Percentiles rank a stretch among this genome's conserved stretches.
Evolutionary conservation across 192 early-diverging fungal genomes (phyloP).

Genomic region (Umbelopsis vinacea): DNA sequence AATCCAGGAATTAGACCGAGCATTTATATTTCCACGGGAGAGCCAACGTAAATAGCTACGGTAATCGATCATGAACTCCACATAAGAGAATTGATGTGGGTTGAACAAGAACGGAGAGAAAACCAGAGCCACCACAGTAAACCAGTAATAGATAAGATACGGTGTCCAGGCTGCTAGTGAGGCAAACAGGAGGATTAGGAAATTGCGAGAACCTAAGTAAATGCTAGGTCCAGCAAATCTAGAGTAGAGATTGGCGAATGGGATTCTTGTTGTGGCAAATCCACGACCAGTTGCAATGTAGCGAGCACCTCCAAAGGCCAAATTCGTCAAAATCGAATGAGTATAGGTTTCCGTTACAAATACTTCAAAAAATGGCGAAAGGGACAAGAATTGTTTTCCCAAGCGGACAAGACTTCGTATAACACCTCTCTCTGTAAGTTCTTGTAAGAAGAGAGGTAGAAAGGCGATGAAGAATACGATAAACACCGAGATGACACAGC

Average conservation of each 20-base stretch:
- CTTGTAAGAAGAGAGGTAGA: slow-evolving; percentile 82
- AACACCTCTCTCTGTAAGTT: slow-evolving; percentile 84
- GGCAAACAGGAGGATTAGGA: slow-evolving; percentile 70
- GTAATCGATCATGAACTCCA: slow-evolving; percentile 82
- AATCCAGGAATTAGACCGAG: slow-evolving; percentile 79
- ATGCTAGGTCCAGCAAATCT: slow-evolving; percentile 80
- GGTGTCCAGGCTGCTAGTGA: slow-evolving; percentile 63
- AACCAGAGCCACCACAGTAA: slow-evolving; percentile 73
- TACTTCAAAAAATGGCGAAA: slow-evolving; percentile 86
- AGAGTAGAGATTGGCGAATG: slow-evolving; percentile 76
- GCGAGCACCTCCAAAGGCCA: slow-evolving; percentile 80
- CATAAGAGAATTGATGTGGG: slow-evolving; percentile 83
- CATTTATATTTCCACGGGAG: slow-evolving; percentile 70
- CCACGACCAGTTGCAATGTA: slow-evolving; percentile 87
- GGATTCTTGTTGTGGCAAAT: slow-evolving; percentile 82
- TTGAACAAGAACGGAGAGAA: slow-evolving; percentile 89
- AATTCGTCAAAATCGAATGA: slow-evolving; percentile 78
- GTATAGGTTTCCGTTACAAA: slow-evolving; percentile 85
- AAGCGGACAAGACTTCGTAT: slow-evolving; percentile 71
- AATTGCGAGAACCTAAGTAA: slow-evolving; percentile 70
- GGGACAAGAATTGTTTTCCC: slow-evolving; percentile 81
- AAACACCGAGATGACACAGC: slow-evolving; percentile 79
- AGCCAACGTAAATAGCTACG: slow-evolving; percentile 81
- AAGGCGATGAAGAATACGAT: slow-evolving; percentile 82
- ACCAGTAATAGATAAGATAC: slow-evolving; percentile 82